A percentile compares a stretch with the other conserved stretches of the same genome.
Evolutionary conservation across 1,284 basidiomycete species (phyloP).

Genomic region (Microbotryomycetes sp.): DNA sequence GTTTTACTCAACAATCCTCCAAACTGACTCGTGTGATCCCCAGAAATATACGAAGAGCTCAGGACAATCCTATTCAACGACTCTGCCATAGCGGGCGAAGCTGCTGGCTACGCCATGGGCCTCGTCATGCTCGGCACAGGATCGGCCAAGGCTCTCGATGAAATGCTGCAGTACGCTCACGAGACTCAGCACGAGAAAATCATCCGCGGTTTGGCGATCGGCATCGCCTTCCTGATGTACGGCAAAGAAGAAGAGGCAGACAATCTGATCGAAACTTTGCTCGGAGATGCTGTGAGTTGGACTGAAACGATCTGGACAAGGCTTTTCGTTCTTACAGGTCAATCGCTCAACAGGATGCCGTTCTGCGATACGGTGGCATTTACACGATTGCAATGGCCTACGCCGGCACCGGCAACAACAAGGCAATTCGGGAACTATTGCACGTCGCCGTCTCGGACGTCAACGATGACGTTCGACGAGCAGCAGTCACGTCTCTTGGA

Average conservation of each 20-base stretch:
- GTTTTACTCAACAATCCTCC: neutral
- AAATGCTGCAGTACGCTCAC: slow-evolving; percentile 88
- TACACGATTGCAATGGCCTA: slow-evolving; percentile 91
- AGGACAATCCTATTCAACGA: slow-evolving; percentile 82
- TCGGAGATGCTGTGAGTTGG: slow-evolving; percentile 69
- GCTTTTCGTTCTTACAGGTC: neutral
- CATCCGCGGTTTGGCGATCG: slow-evolving; percentile 85
- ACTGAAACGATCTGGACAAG: no score
- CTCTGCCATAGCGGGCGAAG: slow-evolving; percentile 88
- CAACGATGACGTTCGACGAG: slow-evolving; percentile 87
- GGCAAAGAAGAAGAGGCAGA: slow-evolving; percentile 85
- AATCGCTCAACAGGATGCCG: slow-evolving; percentile 63
- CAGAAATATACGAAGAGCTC: slow-evolving; percentile 82
- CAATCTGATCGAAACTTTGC: slow-evolving; percentile 60
- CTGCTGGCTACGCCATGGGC: slow-evolving; percentile 91
- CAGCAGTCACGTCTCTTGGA: slow-evolving; percentile 86
- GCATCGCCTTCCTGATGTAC: slow-evolving; percentile 82
- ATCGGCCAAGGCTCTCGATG: slow-evolving; percentile 65
- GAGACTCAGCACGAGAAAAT: slow-evolving; percentile 99
- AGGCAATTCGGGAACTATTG: slow-evolving; percentile 77
- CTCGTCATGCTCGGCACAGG: slow-evolving; percentile 90
- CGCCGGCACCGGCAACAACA: slow-evolving; percentile 87
- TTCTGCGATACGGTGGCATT: slow-evolving; percentile 90
- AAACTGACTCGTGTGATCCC: neutral
- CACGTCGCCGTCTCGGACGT: slow-evolving; percentile 96